Base-by-base conservation (phyloP, 2,329 filamentous ascomycete genomes). In the Blastomyces gilchristii region DNA sequence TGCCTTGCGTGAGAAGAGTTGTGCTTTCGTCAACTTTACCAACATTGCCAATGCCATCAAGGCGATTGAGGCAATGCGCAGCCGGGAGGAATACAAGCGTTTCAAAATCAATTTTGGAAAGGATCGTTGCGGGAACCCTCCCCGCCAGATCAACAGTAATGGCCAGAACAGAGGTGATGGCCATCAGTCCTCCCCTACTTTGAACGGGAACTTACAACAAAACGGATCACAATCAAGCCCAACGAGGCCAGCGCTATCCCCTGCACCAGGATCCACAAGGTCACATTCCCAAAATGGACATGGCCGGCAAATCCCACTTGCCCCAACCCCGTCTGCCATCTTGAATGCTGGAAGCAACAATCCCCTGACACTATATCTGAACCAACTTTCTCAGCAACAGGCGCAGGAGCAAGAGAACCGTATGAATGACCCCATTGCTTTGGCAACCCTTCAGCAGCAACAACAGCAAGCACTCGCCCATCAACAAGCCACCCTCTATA, bases 61-160 rank as follows among this genome's bases (percentile, higher is more conserved):
- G 81, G 94, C 94, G 0, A 99, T 99, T 68, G 94, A 99, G 78
- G 94, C 92, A 28, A 87, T 99, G 67, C 87, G 94, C 63, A 89
- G 91, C 72, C 91, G 92, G 73, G 94, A 97, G 53, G 94, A 99
- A 72, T 99, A 99, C 82, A 90, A 87, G 77, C 87, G 94, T 71
- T 99, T 99, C 86, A 99, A 99, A 83, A 93, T 99, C 75, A 99
- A 99, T 81, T 99, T 99, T 74, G 94, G 94, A 77, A 99, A 99
- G 80, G 94, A 99, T 74, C 87, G 94, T 63, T 99, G 94, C 71
- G 94, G 94, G 68, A 99, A 99, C 78, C 89, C 94, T 61, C 94
- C 94, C 54, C 87, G 94, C 65, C 94, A 97, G 79, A 83, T 90
- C 68, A 85, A 87, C 74, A 84, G 81, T 67, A 80, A 82, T 68